Evolutionary conservation across 805 yeast genomes (phyloP), one percentile per base, ranked within the genome.

Genomic region (Monosporozyma yasuniensis): DNA sequence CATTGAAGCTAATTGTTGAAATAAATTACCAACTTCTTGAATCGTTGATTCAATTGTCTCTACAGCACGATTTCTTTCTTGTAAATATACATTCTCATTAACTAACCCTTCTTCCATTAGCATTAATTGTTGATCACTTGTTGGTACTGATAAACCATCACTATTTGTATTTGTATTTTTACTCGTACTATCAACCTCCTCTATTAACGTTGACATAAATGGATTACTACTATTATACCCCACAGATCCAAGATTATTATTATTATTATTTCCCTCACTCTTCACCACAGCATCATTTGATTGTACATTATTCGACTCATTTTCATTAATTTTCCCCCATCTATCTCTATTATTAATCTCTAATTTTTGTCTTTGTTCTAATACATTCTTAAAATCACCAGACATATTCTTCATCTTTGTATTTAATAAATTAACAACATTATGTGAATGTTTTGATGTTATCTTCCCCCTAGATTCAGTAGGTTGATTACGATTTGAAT

Each of bases 41-140:
- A 93, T 93, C 0, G 99, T 93, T n/a, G 88, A 78, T 65, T 93
- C 99, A 47, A 93, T 93, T 0, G 97, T 87, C 63, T 91, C 98
- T 47, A 93, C 96, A 0, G 99, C 99, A 44, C 82, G 67, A 59
- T 82, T 83, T 60, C 99, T 77, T 57, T 85, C 93, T 60, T 83
- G 91, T 50, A 90, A 71, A 63, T 93, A 93, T 49, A 75, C 75
- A 52, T 73, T 76, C 28, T 48, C 39, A 39, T 72, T 70, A 45
- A 49, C 47, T 32, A 58, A 25, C 58, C 88, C 95, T 66, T 90
- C 96, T 60, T 91, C 97, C 60, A 89, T 74, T 66, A 90, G 69
- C 60, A 87, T 73, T 58, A 88, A 67, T 57, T 86, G 83, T 59
- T 89, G 96, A 37, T 91, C 85, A 27, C 56, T 49, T 32, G 52